Evolutionary conservation across 2,329 filamentous ascomycete genomes (phyloP).

Genomic region (Cladosporium sp.): DNA sequence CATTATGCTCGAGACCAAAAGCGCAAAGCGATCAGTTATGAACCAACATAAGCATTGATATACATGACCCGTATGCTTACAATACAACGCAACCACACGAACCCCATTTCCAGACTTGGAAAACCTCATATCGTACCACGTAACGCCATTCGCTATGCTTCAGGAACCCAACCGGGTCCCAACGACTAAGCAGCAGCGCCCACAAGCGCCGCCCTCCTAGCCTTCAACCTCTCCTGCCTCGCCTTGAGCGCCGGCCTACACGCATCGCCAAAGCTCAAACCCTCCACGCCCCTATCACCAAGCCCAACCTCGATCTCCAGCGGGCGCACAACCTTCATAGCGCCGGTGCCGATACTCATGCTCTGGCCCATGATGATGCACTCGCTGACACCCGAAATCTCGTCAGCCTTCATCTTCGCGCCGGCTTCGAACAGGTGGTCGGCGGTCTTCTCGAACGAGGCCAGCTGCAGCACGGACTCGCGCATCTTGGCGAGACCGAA

Average conservation of each 20-base stretch:
- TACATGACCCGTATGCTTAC: background rate
- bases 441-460: slow-evolving; percentile 96
- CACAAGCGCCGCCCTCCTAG: slow-evolving; percentile 18
- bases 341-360: slow-evolving; percentile 86
- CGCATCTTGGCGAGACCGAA: slow-evolving; percentile 97
- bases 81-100: background rate
- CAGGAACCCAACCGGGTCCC: background rate
- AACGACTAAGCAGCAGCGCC: slow-evolving; percentile 8
- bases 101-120: background rate
- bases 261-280: slow-evolving; percentile 2
- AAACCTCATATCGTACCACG: background rate
- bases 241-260: slow-evolving; percentile 19
- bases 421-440: slow-evolving; percentile 97
- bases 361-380: slow-evolving; percentile 99
- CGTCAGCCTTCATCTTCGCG: slow-evolving; percentile 85
- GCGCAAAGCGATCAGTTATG: too few relatives aligned
- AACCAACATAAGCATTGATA: background rate
- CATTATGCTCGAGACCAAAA: too few relatives aligned
- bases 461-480: slow-evolving; percentile 88
- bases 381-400: slow-evolving; percentile 90
- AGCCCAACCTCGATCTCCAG: slow-evolving; percentile 51
- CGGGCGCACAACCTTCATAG: slow-evolving; percentile 81
- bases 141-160: slow-evolving; percentile 3
- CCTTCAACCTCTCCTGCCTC: slow-evolving; percentile 20
- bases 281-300: slow-evolving; percentile 13